Base-by-base conservation (phyloP, 306 rosid species). In the Hippophae tibetana region DNA sequence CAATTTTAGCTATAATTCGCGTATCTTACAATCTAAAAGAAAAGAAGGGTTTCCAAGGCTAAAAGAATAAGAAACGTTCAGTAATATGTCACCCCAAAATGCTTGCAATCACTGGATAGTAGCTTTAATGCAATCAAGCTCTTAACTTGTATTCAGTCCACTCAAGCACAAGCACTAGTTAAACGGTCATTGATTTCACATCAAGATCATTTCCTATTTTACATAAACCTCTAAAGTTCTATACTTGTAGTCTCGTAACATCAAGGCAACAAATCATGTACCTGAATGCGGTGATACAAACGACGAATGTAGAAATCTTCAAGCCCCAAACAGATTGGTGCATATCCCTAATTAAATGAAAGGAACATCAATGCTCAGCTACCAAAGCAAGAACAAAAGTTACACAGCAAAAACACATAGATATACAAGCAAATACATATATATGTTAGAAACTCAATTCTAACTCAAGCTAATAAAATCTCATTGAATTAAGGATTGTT, bases 281-380 rank as follows among this genome's bases (percentile, higher is more conserved):
- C 88, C 86, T 87, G 92, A 76, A 84, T 78, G 10, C 90, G 84
- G 59, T 69, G 81, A 72, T 82, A 79, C 42, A 84, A 71, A 4
- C 94, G 84, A 42, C 94, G 89, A 57, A 69, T 74, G 59, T 86
- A 86, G 64, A 86, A 86, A 76, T 86, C 94, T 58, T 86, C 89
- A 13, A 76, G 85, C 7, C 94, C 89, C 57, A 86, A 74, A 76
- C 89, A 86, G 82, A 86, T 82, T 62, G 89, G 94, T 3, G 94
- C 89, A 52, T 86, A 86, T 42, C 94, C 94, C 94, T 86, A 67
- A 7, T 18, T 14, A 56, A 43, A 5, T 42, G 11, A 57, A 26
- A 55, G 42, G 44, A 23, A 57, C 51, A 57, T 10, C n/a, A 42
- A 8, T 12, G 5, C 42, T 8, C 26, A 12, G 18, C 11, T 27